Conservation (phyloP, 129 eudicot species). For the Centrapalus pauciflorus region DNA sequence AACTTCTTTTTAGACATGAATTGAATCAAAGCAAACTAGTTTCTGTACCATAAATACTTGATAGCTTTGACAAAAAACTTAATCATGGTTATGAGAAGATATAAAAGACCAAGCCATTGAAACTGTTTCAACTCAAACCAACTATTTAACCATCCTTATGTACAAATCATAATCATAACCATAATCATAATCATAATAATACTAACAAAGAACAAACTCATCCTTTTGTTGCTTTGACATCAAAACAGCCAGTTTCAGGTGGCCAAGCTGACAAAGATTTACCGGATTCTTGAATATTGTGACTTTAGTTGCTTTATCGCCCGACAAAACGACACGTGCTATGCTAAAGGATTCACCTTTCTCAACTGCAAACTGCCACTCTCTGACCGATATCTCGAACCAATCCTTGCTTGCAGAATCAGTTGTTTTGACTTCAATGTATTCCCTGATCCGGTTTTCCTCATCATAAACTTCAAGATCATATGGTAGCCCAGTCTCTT, state of each 20-base stretch:
- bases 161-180: background rate
- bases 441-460: conserved; percentile 41
- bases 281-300: conserved; percentile 63
- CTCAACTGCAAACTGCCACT: conserved; percentile 89
- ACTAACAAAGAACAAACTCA: background rate
- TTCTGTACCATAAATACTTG: no score
- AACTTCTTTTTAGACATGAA: no score
- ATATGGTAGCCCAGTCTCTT: conserved; percentile 76
- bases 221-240: conserved; percentile 36
- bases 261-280: conserved; percentile 56
- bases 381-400: conserved; percentile 64
- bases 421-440: conserved; percentile 87
- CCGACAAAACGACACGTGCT: conserved; percentile 58
- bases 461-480: conserved; percentile 54
- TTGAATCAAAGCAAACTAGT: no score
- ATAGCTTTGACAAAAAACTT: no score
- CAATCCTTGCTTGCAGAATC: conserved; percentile 57
- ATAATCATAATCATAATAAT: background rate
- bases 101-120: background rate
- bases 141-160: background rate
- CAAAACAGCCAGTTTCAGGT: conserved; percentile 61
- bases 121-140: background rate
- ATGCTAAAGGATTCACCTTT: conserved; percentile 78
- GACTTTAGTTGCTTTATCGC: conserved; percentile 35
- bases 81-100: no score